phyloP scores from a whole-genome alignment of 1,139 yeast genomes.

The Saccharomyces pastorianus region DNA sequence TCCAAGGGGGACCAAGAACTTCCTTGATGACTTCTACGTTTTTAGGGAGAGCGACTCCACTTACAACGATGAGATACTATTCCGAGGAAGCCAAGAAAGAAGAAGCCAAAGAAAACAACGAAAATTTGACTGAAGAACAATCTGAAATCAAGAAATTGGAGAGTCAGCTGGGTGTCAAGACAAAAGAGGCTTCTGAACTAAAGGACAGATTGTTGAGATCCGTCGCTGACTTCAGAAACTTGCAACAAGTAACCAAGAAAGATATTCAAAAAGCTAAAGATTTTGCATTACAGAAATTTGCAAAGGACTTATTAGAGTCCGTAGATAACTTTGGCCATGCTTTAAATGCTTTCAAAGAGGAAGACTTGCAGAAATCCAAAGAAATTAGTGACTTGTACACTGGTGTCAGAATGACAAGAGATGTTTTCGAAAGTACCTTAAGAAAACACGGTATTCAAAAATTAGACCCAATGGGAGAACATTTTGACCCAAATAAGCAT shows the following conservation, averaged over 20 bases:
- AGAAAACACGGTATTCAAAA: slow-evolving; percentile 71
- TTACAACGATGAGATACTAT: slow-evolving; percentile 14
- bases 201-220: slow-evolving; percentile 80
- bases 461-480: slow-evolving; percentile 76
- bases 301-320: slow-evolving; percentile 82
- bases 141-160: slow-evolving; percentile 38
- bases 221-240: slow-evolving; percentile 85
- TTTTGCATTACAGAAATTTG: slow-evolving; percentile 87
- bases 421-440: slow-evolving; percentile 78
- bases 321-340: slow-evolving; percentile 90
- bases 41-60: not conserved
- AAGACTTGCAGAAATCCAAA: slow-evolving; percentile 46
- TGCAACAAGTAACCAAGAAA: slow-evolving; percentile 83
- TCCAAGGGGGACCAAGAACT: not conserved
- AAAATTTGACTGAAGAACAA: slow-evolving; percentile 15
- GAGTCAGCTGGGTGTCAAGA: slow-evolving; percentile 55
- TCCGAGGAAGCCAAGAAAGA: slow-evolving; percentile 17
- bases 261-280: slow-evolving; percentile 84
- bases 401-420: slow-evolving; percentile 88
- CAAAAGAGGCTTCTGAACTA: slow-evolving; percentile 72
- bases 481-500: slow-evolving; percentile 84
- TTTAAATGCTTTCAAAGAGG: slow-evolving; percentile 60
- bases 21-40: not conserved
- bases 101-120: slow-evolving; percentile 7
- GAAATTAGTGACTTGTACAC: slow-evolving; percentile 74